Conservation (phyloP, 768 basidiomycete genomes). For the Tulasnella sp. region DNA sequence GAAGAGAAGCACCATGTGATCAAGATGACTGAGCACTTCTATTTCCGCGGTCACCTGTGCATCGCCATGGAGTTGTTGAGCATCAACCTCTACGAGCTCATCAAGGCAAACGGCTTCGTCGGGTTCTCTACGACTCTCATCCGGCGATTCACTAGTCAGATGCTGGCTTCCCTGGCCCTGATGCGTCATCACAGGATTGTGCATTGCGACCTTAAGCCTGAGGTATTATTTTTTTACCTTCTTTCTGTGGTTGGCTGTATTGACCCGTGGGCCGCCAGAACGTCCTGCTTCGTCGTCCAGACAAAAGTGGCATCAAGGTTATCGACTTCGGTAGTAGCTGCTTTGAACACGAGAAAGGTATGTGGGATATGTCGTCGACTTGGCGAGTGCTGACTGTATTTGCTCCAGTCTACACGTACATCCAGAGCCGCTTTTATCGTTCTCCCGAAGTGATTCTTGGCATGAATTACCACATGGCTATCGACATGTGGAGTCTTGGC, state of each 20-base stretch:
- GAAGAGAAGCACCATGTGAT: slow-evolving; percentile 97
- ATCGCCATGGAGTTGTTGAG: slow-evolving; percentile 97
- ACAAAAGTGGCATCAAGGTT: slow-evolving; percentile 93
- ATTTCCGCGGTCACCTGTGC: slow-evolving; percentile 94
- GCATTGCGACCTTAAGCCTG: slow-evolving; percentile 97
- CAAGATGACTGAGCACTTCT: slow-evolving; percentile 97
- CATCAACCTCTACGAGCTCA: slow-evolving; percentile 97
- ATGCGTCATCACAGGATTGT: slow-evolving; percentile 98
- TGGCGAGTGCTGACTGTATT: neutral
- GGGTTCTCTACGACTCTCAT: slow-evolving; percentile 96
- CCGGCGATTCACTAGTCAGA: slow-evolving; percentile 92
- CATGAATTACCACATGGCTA: slow-evolving; percentile 99
- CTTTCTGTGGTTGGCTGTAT: slow-evolving; percentile 15
- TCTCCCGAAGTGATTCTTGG: slow-evolving; percentile 98
- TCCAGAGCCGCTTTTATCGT: slow-evolving; percentile 99
- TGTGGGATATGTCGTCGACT: slow-evolving; percentile 28
- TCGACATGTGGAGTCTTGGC: slow-evolving; percentile 99
- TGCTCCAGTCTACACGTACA: slow-evolving; percentile 88
- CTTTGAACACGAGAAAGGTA: slow-evolving; percentile 97
- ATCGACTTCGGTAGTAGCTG: slow-evolving; percentile 99
- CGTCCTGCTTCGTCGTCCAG: slow-evolving; percentile 86
- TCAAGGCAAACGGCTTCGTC: slow-evolving; percentile 97
- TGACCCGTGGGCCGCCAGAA: slow-evolving; percentile 48
- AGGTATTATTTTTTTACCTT: slow-evolving; percentile 47
- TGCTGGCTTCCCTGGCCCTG: slow-evolving; percentile 81